Evolutionary conservation across 169 alveolate genomes (phyloP).

Genomic region (Cryptosporidium meleagridis): DNA sequence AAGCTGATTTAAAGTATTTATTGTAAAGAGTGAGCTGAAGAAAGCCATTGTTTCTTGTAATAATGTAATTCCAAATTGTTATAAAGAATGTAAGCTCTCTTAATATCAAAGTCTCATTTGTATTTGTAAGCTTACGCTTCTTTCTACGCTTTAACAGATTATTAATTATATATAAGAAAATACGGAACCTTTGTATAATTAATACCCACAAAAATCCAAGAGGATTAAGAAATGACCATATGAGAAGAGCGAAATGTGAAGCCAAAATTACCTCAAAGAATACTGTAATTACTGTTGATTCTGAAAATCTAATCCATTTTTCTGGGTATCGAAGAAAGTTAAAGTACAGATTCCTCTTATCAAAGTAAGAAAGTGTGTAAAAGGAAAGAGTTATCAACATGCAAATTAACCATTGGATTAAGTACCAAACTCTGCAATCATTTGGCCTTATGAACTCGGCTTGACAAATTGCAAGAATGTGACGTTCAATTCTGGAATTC

Average conservation of each 20-base stretch:
- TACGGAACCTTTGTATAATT: constrained; percentile 37
- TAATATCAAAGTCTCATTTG: constrained; percentile 34
- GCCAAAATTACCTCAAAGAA: constrained; percentile 2
- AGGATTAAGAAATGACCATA: constrained; percentile 57
- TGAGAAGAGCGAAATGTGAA: constrained; percentile 22
- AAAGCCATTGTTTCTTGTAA: constrained; percentile 62
- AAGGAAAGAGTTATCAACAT: constrained; percentile 10
- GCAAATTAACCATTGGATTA: constrained; percentile 50
- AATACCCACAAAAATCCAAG: constrained; percentile 58
- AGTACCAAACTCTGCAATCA: constrained; percentile 65
- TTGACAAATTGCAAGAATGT: constrained; percentile 48
- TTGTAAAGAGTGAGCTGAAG: constrained; percentile 64
- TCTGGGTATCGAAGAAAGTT: constrained; percentile 57
- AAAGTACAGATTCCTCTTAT: constrained; percentile 29
- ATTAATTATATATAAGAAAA: constrained; percentile 31
- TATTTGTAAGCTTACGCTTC: constrained; percentile 26
- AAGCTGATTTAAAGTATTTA: constrained; percentile 37
- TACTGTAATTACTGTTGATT: neutral
- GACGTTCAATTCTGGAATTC: constrained; percentile 41
- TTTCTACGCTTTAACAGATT: constrained; percentile 13
- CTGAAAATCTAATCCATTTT: constrained; percentile 40
- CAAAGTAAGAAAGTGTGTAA: constrained; percentile 2
- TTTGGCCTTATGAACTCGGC: constrained; percentile 43
- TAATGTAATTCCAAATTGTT: constrained; percentile 50
- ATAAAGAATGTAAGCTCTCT: constrained; percentile 61